Percentiles rank a stretch among this genome's conserved stretches.
Conservation (phyloP, 164 flowering plant genomes). For the Litsea cubeba region DNA sequence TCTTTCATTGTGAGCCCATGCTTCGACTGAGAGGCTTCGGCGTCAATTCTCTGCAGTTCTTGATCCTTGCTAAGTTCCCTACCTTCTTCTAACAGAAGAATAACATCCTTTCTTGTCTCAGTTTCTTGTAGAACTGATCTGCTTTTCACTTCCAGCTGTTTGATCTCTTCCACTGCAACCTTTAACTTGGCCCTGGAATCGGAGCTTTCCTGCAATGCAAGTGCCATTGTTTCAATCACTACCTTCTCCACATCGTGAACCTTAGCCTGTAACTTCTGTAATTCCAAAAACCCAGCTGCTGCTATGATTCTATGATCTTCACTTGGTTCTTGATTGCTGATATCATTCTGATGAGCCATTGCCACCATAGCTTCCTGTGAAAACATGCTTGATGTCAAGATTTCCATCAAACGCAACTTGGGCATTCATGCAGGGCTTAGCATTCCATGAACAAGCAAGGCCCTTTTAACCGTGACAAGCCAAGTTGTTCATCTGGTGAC, state of each 20-base stretch:
- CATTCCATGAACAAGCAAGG: too few species aligned
- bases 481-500: too few species aligned
- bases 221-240: conserved; percentile 33
- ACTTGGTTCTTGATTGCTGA: conserved; percentile 8
- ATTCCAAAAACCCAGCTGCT: conserved; percentile 33
- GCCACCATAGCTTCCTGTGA: conserved; percentile 13
- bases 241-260: conserved; percentile 55
- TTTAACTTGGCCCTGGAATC: conserved; percentile 23
- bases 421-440: too few species aligned
- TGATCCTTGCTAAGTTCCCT: conserved; percentile 10
- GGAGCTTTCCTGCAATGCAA: conserved; percentile 20
- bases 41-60: conserved; percentile 20
- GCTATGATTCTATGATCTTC: conserved; percentile 11
- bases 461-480: too few species aligned
- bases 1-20: conserved; percentile 57
- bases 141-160: conserved; percentile 23
- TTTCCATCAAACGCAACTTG: too few species aligned
- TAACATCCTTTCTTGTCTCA: conserved; percentile 13
- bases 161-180: conserved; percentile 25
- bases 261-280: conserved; percentile 47
- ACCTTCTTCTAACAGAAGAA: conserved; percentile 4
- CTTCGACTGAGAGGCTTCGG: conserved; percentile 24
- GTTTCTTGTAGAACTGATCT: conserved; percentile 1
- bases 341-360: conserved; percentile 2
- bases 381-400: background rate